These are phyloP conservation scores for Moelleriella libera DNA, from an alignment of 2,329 filamentous ascomycete genomes.

Conservation along the genomic window DNA sequence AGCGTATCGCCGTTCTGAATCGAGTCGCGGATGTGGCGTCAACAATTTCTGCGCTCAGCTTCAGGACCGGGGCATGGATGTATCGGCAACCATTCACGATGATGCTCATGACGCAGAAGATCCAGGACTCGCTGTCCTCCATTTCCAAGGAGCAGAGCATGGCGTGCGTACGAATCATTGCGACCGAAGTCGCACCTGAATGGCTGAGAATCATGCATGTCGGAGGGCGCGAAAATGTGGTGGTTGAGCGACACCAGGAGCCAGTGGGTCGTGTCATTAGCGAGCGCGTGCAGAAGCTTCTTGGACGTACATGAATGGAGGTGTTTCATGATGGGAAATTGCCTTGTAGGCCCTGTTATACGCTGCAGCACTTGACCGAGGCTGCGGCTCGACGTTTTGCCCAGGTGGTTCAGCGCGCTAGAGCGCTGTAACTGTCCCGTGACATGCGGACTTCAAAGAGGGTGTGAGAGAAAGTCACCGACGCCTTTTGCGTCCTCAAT, in stretches of 20 bases:
- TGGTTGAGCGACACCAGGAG: slow-evolving; percentile 32
- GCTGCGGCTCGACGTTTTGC: no score
- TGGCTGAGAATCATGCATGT: slow-evolving; percentile 40
- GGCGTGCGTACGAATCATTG: slow-evolving; percentile 35
- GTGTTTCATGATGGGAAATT: background rate
- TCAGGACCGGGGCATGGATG: slow-evolving; percentile 31
- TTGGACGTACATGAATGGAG: slow-evolving; percentile 8
- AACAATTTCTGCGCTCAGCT: slow-evolving; percentile 51
- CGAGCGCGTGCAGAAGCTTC: slow-evolving; percentile 21
- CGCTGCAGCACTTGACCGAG: background rate
- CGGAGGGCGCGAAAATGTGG: slow-evolving; percentile 40
- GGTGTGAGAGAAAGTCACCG: no score
- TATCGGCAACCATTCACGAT: slow-evolving; percentile 52
- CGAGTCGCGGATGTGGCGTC: slow-evolving; percentile 54
- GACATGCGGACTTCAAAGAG: no score
- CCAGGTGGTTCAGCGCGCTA: no score
- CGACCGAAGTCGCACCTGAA: slow-evolving; percentile 38
- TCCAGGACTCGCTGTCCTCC: slow-evolving; percentile 52
- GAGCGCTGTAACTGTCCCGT: no score
- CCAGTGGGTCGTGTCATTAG: slow-evolving; percentile 22
- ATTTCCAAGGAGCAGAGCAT: slow-evolving; percentile 38
- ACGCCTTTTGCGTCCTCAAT: no score
- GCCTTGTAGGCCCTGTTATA: background rate
- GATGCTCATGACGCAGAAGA: slow-evolving; percentile 45
- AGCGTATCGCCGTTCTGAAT: slow-evolving; percentile 50